Conservation (phyloP, 2,329 filamentous ascomycete genomes). For the Sordariomycetes sp. region DNA sequence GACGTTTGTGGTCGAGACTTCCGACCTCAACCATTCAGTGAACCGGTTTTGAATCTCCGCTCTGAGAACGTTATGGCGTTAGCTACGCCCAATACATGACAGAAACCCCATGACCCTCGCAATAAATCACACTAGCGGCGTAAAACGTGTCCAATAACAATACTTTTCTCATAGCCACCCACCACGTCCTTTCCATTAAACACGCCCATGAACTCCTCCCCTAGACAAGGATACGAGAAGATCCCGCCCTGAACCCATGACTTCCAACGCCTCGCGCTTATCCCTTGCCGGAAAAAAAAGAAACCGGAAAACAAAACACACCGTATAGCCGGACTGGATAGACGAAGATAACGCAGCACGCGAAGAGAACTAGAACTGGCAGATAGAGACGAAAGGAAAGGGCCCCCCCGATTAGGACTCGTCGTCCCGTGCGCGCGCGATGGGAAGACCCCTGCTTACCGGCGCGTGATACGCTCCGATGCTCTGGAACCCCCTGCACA, state of each 20-base stretch:
- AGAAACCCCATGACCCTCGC: neutral
- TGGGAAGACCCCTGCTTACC: constrained; percentile 29
- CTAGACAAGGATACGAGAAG: no score
- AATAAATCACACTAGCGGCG: no score
- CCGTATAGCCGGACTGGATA: neutral
- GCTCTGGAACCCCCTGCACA: constrained; percentile 46
- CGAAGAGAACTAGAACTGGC: neutral
- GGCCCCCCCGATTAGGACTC: neutral
- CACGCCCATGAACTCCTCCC: neutral
- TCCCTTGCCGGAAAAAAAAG: neutral
- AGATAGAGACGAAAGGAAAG: no score
- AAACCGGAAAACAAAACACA: neutral
- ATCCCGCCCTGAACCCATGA: no score
- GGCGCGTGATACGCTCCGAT: constrained; percentile 50
- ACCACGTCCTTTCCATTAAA: no score
- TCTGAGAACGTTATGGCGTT: neutral
- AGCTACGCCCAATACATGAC: neutral
- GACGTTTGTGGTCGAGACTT: neutral
- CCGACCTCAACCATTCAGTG: no score
- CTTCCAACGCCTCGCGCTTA: neutral
- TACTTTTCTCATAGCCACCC: no score
- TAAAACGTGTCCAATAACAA: no score
- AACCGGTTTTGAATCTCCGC: no score
- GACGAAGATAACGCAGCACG: neutral
- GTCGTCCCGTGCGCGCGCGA: constrained; percentile 18